Evolutionary conservation across 805 yeast species (phyloP), one percentile per base, ranked within the genome.

Genomic region (Candida tallmaniae): DNA sequence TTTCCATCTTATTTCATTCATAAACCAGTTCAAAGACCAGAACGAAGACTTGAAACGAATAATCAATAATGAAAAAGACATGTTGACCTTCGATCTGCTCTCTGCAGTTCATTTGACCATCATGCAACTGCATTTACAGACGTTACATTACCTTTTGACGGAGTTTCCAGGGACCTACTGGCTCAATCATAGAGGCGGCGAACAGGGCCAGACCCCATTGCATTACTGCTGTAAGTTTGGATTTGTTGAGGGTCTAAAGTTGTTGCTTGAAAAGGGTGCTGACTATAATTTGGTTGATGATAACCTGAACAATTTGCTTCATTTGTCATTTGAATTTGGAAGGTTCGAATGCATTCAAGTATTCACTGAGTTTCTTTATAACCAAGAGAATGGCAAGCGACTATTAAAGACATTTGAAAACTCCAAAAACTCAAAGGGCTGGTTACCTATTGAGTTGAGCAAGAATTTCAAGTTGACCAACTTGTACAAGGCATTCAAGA

Each of bases 181-280:
- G 73, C 37, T 65, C 31, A 46, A 66, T 38, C 57, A 42, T 34
- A 39, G 39, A 8, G 70, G 70, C 11, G 69, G 70, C 0, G 34
- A 40, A 1, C 26, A 39, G 6, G 23, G 36, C 6, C 62, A 58
- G 25, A 58, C 71, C 4, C 73, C 73, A 7, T 48, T 64, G 31
- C 70, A 65, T 30, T 55, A 41, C 28, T 53, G 65, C 35, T 61
- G 69, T 40, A 44, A 49, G 8, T 35, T 50, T 33, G 58, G 61
- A 9, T 66, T 66, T 35, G 51, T 44, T 17, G 70, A 64, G 33
- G 73, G 71, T 2, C 36, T 59, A 27, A 59, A 54, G 38, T 47
- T 66, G 20, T 46, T 65, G 11, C 41, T 66, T 7, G 71, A 66
- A 32, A 64, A 61, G 40, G 71, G 70, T 4, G 71, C 70, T 8